Base-by-base conservation (phyloP, 2,329 filamentous ascomycete species). In the Epichloe sibirici region DNA sequence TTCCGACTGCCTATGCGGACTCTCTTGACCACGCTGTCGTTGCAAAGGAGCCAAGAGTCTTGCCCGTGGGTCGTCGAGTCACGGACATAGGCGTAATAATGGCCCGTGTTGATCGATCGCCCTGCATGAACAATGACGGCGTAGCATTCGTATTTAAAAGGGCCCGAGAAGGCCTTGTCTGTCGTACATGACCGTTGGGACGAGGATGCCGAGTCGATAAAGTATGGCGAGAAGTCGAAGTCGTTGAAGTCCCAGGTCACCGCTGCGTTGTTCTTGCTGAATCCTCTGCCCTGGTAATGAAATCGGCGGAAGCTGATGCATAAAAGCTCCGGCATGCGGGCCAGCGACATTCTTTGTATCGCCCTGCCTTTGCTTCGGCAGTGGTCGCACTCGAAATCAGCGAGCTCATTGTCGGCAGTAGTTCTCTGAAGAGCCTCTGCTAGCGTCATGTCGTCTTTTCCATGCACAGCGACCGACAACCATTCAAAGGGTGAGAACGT, bases 101-200 rank as follows among this genome's bases (percentile, higher is more conserved):
- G 90, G 0, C 90, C 90, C 49, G 79, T 80, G 39, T 80, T 78
- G 50, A 86, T 73, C 1, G 76, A 81, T 1, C 71, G 71, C 23
- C 90, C 90, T 4, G 79, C 69, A 65, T 96, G 90, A 56, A 86
- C 76, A 51, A 94, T 80, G 6, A 96, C 85, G 2, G 84, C 91
- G 64, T 95, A 96, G 50, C 87, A 84, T 63, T 95, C 85, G 66
- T 96, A 98, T 5, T 74, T 71, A 62, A 86, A 89, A 0, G 86
- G 84, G 1, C 68, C 69, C 2, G 61, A 59, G 53, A 77, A 74
- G 13, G 70, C 69, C 9, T 61, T 66, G 53, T 74, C 71, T 40
- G 40, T 13, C 15, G 48, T n/a, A 17, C 5, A 39, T 17, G 48
- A 28, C 50, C 63, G 71, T 52, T 60, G 70, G 2, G 23, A 17